These are phyloP conservation scores for Butyriboletus appendiculatus DNA, from an alignment of 1,284 basidiomycete species.

Conservation along the genomic window DNA sequence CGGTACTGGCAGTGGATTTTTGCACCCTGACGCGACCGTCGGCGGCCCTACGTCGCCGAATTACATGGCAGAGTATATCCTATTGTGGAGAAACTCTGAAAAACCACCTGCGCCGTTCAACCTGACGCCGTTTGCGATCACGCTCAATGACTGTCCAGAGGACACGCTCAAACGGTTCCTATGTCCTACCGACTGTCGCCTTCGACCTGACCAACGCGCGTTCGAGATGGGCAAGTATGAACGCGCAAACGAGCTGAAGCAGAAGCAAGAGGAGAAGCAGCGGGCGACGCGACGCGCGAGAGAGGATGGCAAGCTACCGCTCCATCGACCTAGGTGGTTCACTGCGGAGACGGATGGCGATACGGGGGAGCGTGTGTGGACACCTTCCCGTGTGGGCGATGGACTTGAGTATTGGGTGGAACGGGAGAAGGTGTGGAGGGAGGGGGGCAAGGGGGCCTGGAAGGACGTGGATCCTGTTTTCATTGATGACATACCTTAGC, in stretches of 20 bases:
- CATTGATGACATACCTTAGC: conserved; percentile 50
- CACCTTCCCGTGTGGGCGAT: conserved; percentile 56
- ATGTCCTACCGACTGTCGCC: conserved; percentile 90
- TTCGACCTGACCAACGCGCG: conserved; percentile 94
- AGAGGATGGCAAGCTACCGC: conserved; percentile 72
- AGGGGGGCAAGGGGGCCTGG: conserved; percentile 49
- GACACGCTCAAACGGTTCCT: conserved; percentile 72
- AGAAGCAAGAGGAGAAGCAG: conserved; percentile 87
- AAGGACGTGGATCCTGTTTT: conserved; percentile 79
- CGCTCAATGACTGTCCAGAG: conserved; percentile 80
- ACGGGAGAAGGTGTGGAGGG: conserved; percentile 66
- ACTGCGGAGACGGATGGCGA: conserved; percentile 75
- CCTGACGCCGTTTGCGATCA: conserved; percentile 93
- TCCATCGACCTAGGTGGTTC: conserved; percentile 88
- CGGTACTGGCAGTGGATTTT: conserved; percentile 60
- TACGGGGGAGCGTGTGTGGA: conserved; percentile 86
- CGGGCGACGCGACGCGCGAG: conserved; percentile 74
- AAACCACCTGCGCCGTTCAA: conserved; percentile 90
- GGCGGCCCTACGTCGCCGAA: conserved; percentile 48
- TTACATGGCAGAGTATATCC: conserved; percentile 63
- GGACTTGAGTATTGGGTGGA: conserved; percentile 84
- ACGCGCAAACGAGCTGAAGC: conserved; percentile 86
- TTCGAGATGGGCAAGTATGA: conserved; percentile 94
- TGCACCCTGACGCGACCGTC: conserved; percentile 75
- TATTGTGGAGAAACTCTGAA: conserved; percentile 93